Evolutionary conservation across 2,329 filamentous ascomycete species (phyloP).

Genomic region (Akanthomyces uredinophilus): DNA sequence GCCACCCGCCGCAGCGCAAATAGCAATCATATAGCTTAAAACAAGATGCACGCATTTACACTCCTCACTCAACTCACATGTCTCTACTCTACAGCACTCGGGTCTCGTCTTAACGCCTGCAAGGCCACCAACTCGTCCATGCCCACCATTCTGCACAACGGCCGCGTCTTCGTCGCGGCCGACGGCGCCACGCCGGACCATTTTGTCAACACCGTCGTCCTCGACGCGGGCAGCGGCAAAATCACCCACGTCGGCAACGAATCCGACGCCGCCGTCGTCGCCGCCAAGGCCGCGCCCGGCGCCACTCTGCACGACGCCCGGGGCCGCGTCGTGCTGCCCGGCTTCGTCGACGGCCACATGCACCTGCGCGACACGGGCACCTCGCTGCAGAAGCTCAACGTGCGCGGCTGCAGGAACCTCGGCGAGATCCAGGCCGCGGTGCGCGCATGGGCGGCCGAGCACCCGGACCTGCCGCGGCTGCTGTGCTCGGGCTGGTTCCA

Average conservation of each 20-base stretch:
- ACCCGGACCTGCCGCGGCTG: conserved; percentile 39
- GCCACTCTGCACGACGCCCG: conserved; percentile 16
- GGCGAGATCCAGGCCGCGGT: conserved; percentile 40
- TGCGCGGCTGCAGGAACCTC: conserved; percentile 38
- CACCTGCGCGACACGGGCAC: conserved; percentile 46
- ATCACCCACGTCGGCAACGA: conserved; percentile 11
- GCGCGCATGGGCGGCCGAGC: conserved; percentile 32
- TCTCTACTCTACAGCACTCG: not conserved
- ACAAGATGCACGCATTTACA: not conserved
- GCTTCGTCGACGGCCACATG: conserved; percentile 49
- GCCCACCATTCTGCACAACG: conserved; percentile 12
- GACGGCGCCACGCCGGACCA: not conserved
- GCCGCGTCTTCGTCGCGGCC: conserved; percentile 7
- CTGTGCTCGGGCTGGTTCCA: conserved; percentile 47
- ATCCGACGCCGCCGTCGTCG: not conserved
- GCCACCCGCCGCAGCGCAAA: not conserved
- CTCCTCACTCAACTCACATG: not conserved
- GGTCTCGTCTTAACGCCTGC: not conserved
- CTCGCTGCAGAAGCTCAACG: conserved; percentile 40
- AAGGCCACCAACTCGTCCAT: conserved; percentile 1
- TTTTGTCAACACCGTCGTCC: conserved; percentile 7
- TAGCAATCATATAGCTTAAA: not conserved
- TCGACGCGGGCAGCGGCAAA: not conserved
- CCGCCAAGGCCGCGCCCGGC: not conserved
- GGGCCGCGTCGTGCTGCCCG: conserved; percentile 36